These are phyloP conservation scores for Suillus lakei DNA, from an alignment of 768 basidiomycete genomes.

Conservation along the genomic window DNA sequence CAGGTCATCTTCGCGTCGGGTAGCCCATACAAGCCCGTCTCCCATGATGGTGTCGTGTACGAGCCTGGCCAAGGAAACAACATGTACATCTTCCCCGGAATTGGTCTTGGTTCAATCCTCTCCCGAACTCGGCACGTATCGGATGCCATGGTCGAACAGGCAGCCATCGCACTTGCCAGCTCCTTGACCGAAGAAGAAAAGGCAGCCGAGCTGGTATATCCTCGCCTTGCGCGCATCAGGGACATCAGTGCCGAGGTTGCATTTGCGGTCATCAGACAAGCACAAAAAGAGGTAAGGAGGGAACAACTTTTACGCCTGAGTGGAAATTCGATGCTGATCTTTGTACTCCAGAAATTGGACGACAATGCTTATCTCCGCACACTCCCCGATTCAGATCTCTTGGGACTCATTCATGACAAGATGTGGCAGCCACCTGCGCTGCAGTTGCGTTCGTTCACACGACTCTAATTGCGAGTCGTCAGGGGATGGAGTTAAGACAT, in stretches of 20 bases:
- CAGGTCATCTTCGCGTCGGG: slow-evolving; percentile 75
- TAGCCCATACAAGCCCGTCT: slow-evolving; percentile 64
- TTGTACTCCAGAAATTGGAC: slow-evolving; percentile 43
- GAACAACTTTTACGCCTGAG: not conserved
- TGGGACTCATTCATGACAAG: slow-evolving; percentile 55
- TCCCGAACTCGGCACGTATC: slow-evolving; percentile 63
- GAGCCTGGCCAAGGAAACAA: slow-evolving; percentile 84
- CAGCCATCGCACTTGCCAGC: slow-evolving; percentile 62
- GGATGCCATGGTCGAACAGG: slow-evolving; percentile 71
- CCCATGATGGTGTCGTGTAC: slow-evolving; percentile 49
- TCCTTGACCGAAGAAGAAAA: slow-evolving; percentile 61
- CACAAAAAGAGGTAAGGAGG: slow-evolving; percentile 61
- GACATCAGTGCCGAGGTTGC: slow-evolving; percentile 69
- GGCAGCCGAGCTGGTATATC: slow-evolving; percentile 64
- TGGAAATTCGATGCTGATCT: slow-evolving; percentile 5
- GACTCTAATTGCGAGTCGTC: slow-evolving; percentile 19
- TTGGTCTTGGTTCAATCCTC: slow-evolving; percentile 68
- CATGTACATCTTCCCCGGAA: slow-evolving; percentile 70
- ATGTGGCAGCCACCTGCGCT: slow-evolving; percentile 55
- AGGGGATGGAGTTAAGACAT: not conserved
- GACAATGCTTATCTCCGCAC: slow-evolving; percentile 51
- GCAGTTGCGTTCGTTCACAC: slow-evolving; percentile 10
- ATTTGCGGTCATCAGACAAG: slow-evolving; percentile 61
- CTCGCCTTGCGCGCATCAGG: slow-evolving; percentile 67
- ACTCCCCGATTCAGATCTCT: slow-evolving; percentile 50